A percentile compares a stretch with the other conserved stretches of the same genome.
Conservation (phyloP, 768 basidiomycete species). For the Pleurotus pulmonarius region DNA sequence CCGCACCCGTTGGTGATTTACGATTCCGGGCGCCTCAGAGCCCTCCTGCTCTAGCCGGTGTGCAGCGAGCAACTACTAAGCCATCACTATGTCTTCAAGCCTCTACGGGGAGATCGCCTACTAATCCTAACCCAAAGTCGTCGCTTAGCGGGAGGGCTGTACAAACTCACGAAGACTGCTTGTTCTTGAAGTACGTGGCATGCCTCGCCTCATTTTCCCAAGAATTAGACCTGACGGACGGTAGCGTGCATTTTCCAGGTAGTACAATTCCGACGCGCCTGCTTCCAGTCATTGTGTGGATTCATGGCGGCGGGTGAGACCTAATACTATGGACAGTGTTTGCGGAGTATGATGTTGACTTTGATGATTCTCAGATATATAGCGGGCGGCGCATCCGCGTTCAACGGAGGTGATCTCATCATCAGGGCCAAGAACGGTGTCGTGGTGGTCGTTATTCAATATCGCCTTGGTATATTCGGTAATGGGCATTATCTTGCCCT, state of each 20-base stretch:
- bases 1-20: constrained; percentile 24
- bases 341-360: no score
- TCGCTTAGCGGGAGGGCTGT: background rate
- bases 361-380: background rate
- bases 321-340: no score
- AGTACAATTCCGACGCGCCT: constrained; percentile 16
- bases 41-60: constrained; percentile 4
- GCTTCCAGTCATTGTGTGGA: constrained; percentile 13
- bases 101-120: background rate
- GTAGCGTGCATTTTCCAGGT: constrained; percentile 31
- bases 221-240: background rate
- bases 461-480: constrained; percentile 3
- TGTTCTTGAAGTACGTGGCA: constrained; percentile 24
- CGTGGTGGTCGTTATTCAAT: background rate
- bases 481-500: background rate
- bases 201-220: background rate
- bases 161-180: constrained; percentile 24
- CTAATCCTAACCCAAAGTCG: constrained; percentile 5
- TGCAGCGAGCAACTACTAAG: constrained; percentile 2
- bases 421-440: background rate
- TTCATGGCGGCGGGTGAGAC: constrained; percentile 8
- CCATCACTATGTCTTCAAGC: constrained; percentile 8
- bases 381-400: background rate
- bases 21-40: constrained; percentile 17
- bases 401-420: background rate